Conservation (phyloP, 305 asterid species). For the Solanum hybrid region DNA sequence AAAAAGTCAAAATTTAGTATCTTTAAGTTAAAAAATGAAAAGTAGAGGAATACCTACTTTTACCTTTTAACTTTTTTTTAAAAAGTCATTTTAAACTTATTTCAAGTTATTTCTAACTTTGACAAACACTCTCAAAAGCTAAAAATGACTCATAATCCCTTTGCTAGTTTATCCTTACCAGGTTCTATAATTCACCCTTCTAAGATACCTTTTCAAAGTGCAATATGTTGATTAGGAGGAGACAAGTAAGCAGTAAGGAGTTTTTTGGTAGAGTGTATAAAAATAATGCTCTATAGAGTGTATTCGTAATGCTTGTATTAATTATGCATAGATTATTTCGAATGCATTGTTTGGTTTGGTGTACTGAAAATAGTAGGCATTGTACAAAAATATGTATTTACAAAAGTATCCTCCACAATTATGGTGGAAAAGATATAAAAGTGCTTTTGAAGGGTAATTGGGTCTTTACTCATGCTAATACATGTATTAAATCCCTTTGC, state of each 20-base stretch:
- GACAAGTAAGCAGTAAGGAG: background rate
- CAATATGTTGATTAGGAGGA: background rate
- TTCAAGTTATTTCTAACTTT: background rate
- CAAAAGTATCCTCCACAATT: background rate
- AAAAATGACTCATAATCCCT: background rate
- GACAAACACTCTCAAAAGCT: background rate
- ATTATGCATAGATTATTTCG: background rate
- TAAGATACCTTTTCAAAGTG: background rate
- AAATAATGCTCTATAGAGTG: background rate
- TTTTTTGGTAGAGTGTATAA: no score
- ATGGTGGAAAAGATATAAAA: background rate
- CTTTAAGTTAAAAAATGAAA: background rate
- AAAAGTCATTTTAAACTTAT: background rate
- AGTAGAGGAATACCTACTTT: background rate
- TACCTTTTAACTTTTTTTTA: background rate
- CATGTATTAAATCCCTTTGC: background rate
- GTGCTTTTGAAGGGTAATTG: background rate
- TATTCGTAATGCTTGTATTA: background rate
- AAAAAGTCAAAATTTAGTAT: background rate
- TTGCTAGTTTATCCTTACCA: background rate
- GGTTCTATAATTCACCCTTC: background rate
- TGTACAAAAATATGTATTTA: background rate
- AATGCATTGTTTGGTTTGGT: background rate
- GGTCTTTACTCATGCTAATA: background rate
- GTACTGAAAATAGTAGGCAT: background rate